A percentile compares a stretch with the other conserved stretches of the same genome.
Evolutionary conservation across 345 rosid genomes (phyloP).

Genomic region (Citrus mangshanensis): DNA sequence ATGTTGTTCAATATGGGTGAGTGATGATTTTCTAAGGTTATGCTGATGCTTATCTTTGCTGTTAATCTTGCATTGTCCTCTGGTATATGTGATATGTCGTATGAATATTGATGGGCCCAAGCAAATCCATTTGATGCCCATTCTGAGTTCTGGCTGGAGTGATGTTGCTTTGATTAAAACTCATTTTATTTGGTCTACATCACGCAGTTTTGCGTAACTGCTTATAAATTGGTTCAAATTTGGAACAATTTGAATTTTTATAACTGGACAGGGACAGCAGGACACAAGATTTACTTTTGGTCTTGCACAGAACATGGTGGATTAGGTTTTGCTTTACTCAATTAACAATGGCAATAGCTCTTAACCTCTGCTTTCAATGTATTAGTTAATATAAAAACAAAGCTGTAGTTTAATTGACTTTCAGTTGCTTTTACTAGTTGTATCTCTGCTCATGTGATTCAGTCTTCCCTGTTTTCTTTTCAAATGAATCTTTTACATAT

Average conservation of each 20-base stretch:
- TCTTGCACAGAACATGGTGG: not conserved
- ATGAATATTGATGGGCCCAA: not conserved
- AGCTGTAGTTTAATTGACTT: not conserved
- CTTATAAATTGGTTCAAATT: slow-evolving; percentile 1
- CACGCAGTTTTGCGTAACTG: not conserved
- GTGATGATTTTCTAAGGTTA: slow-evolving; percentile 23
- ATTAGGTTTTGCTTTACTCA: not conserved
- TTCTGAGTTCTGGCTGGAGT: not conserved
- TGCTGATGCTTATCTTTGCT: slow-evolving; percentile 1
- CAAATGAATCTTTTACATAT: not conserved
- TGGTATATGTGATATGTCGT: not conserved
- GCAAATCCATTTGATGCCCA: not conserved
- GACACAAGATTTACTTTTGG: not conserved
- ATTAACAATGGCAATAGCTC: too few species aligned
- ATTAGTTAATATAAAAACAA: not conserved
- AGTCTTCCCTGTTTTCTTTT: not conserved
- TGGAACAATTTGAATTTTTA: not conserved
- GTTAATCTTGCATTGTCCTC: not conserved
- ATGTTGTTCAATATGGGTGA: slow-evolving; percentile 89
- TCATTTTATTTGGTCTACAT: not conserved
- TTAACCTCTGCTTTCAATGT: not conserved
- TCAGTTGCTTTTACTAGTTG: not conserved
- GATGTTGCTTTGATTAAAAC: not conserved
- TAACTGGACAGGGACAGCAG: not conserved
- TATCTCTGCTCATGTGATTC: slow-evolving; percentile 2